Percentiles rank a stretch among this genome's conserved stretches.
These are phyloP conservation scores for Suhomyces guaymorum DNA, from an alignment of 1,139 yeast genomes.

Conservation along the genomic window DNA sequence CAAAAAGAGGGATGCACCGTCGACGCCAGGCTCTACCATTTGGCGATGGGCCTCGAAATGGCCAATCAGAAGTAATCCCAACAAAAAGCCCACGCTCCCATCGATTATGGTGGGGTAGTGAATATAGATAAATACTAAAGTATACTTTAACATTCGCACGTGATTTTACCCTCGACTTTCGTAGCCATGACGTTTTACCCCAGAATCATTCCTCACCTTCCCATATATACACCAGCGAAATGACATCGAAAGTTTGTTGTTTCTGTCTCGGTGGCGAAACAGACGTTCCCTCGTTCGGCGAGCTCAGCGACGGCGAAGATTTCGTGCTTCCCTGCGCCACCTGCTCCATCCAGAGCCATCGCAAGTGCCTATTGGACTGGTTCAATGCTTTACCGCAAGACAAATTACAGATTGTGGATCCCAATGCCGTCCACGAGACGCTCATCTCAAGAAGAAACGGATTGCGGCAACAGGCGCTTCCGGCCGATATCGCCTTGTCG, in stretches of 20 bases:
- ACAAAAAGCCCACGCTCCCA: background rate
- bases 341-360: constrained; percentile 40
- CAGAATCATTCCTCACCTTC: no score
- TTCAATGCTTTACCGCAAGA: constrained; percentile 39
- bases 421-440: constrained; percentile 9
- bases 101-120: no score
- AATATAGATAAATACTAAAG: no score
- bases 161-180: no score
- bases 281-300: constrained; percentile 47
- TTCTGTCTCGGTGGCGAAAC: constrained; percentile 44
- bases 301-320: constrained; percentile 39
- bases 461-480: no score
- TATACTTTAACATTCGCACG: no score
- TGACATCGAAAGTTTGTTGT: constrained; percentile 34
- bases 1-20: constrained; percentile 65
- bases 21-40: constrained; percentile 85
- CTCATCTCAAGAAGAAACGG: constrained; percentile 1
- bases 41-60: constrained; percentile 66
- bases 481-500: constrained; percentile 4
- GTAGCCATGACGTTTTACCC: no score
- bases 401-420: constrained; percentile 26
- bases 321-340: constrained; percentile 44
- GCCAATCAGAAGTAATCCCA: constrained; percentile 10
- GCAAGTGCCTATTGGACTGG: constrained; percentile 48
- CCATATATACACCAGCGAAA: no score